These are phyloP conservation scores for Trypanosoma brucei DNA, from an alignment of 208 protist species.

Conservation along the genomic window DNA sequence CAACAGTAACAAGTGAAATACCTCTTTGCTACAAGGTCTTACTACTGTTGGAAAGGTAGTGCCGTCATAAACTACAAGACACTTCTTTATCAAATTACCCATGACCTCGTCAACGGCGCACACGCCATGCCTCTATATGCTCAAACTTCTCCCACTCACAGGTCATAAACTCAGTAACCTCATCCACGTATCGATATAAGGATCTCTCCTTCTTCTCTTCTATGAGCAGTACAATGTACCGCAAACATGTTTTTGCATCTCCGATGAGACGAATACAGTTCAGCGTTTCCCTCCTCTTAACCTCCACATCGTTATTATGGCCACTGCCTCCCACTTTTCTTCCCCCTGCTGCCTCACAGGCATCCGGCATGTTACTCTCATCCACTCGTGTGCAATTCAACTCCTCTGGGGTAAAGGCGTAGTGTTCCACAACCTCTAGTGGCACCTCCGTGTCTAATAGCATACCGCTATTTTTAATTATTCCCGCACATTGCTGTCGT, in stretches of 20 bases:
- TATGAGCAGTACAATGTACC: slow-evolving; percentile 60
- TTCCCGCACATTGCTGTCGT: slow-evolving; percentile 50
- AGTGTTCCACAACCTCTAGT: slow-evolving; percentile 55
- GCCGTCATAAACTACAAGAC: background rate
- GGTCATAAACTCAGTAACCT: slow-evolving; percentile 44
- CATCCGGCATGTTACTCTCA: slow-evolving; percentile 10
- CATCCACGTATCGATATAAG: slow-evolving; percentile 66
- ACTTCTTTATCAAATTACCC: background rate
- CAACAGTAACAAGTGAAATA: too few relatives aligned
- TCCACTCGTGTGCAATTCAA: slow-evolving; percentile 32
- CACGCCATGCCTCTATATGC: background rate
- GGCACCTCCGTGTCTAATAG: slow-evolving; percentile 69
- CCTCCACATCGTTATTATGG: background rate
- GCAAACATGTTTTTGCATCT: slow-evolving; percentile 77
- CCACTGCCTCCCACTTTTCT: background rate
- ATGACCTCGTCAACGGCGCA: too few relatives aligned
- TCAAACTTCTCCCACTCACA: slow-evolving; percentile 6
- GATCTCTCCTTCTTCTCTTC: slow-evolving; percentile 42
- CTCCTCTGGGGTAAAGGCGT: slow-evolving; percentile 46
- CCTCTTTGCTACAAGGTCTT: too few relatives aligned
- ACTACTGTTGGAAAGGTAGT: too few relatives aligned
- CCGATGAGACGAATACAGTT: slow-evolving; percentile 53
- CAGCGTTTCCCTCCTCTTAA: slow-evolving; percentile 51
- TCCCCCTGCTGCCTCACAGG: slow-evolving; percentile 1
- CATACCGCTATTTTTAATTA: slow-evolving; percentile 63